Conservation (phyloP, 1,284 basidiomycete genomes). For the Sporisorium graminicola region DNA sequence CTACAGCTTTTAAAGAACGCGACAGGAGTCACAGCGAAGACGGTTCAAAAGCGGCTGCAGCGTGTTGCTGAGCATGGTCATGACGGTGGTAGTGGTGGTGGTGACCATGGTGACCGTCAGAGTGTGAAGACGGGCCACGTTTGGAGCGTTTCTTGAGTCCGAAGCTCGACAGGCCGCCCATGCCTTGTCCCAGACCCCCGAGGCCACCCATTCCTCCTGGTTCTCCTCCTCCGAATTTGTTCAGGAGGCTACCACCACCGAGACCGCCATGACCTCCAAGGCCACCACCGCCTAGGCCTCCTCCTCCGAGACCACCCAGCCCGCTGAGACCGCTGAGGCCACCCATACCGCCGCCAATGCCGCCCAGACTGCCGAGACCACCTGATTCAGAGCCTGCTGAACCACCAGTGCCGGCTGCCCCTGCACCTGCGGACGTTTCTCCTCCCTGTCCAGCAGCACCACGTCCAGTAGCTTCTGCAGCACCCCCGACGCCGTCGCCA, state of each 20-base stretch:
- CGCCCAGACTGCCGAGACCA: background rate
- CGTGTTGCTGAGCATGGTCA: background rate
- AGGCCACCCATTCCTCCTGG: background rate
- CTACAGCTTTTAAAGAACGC: background rate
- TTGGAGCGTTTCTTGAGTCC: conserved; percentile 12
- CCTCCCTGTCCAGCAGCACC: background rate
- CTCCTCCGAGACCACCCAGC: background rate
- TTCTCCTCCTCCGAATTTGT: background rate
- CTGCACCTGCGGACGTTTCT: background rate
- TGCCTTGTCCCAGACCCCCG: conserved; percentile 1
- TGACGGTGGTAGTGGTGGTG: conserved; percentile 3
- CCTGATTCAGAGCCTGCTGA: background rate
- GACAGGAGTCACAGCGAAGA: background rate
- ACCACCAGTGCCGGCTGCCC: background rate
- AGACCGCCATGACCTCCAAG: background rate
- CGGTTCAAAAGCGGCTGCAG: background rate
- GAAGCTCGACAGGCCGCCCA: background rate
- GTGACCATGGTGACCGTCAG: background rate
- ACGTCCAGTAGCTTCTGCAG: no score
- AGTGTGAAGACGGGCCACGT: background rate
- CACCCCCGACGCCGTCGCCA: no score
- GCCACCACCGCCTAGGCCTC: background rate
- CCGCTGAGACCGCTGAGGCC: conserved; percentile 3
- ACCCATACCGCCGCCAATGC: conserved; percentile 3
- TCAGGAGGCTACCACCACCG: background rate